These are phyloP conservation scores for Microdochium paspali DNA, from an alignment of 2,329 filamentous ascomycete genomes.

Conservation along the genomic window DNA sequence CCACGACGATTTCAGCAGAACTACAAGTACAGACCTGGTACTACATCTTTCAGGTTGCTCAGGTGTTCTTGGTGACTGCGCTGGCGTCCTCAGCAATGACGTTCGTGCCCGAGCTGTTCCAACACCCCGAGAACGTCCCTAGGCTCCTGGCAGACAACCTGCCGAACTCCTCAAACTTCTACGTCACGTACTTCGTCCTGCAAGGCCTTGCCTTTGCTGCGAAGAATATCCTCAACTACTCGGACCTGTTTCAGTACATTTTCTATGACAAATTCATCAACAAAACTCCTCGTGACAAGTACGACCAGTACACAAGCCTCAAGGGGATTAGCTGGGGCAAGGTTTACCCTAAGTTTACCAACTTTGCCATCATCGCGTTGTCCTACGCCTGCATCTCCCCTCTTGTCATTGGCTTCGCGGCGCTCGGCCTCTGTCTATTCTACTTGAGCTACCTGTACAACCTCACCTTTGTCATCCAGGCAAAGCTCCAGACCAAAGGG, in stretches of 20 bases:
- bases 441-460: conserved; percentile 72
- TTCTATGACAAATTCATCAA: conserved; percentile 57
- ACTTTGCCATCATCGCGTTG: conserved; percentile 33
- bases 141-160: conserved; percentile 51
- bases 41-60: conserved; percentile 71
- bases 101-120: conserved; percentile 15
- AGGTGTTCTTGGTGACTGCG: conserved; percentile 78
- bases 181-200: conserved; percentile 68
- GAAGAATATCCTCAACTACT: conserved; percentile 51
- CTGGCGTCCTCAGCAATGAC: conserved; percentile 51
- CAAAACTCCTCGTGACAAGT: conserved; percentile 63
- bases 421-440: conserved; percentile 58
- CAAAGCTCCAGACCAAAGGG: conserved; percentile 64
- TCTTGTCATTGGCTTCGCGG: conserved; percentile 61
- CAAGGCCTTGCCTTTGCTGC: conserved; percentile 63
- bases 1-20: conserved; percentile 63
- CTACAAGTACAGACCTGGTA: conserved; percentile 71
- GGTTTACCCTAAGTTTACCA: conserved; percentile 46
- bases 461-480: conserved; percentile 61
- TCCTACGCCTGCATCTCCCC: conserved; percentile 70
- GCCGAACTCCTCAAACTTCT: conserved; percentile 66
- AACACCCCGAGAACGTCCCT: conserved; percentile 23
- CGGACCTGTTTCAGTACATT: conserved; percentile 54
- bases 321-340: conserved; percentile 59
- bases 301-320: conserved; percentile 51